phyloP scores from a whole-genome alignment of 23 red algal genomes.

The Pyropia haitanensis region DNA sequence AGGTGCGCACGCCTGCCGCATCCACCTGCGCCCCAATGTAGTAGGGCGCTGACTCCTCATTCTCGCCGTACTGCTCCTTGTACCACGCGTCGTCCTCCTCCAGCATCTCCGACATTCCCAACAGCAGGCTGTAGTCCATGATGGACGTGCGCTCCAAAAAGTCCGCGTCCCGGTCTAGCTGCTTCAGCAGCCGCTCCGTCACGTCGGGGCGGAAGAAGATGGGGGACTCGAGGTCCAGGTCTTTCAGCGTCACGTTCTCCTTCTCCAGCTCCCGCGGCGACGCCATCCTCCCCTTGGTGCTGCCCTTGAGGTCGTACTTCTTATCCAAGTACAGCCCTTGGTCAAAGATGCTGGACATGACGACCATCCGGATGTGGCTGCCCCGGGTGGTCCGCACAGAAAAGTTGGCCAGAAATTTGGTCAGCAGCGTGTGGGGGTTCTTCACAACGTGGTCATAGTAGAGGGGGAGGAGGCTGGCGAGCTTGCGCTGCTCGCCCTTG shows the following conservation, averaged over 20 bases:
- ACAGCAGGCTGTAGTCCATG: constrained; percentile 85
- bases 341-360: constrained; percentile 72
- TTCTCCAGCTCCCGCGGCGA: constrained; percentile 22
- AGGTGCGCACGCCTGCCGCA: constrained; percentile 20
- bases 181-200: constrained; percentile 28
- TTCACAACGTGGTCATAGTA: constrained; percentile 54
- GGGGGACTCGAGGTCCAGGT: constrained; percentile 56
- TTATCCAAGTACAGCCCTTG: constrained; percentile 47
- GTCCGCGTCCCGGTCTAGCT: constrained; percentile 60
- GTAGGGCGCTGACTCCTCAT: constrained; percentile 51
- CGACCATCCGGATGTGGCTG: constrained; percentile 80
- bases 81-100: constrained; percentile 30
- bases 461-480: constrained; percentile 46
- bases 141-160: constrained; percentile 51
- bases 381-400: constrained; percentile 48
- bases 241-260: constrained; percentile 68
- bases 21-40: constrained; percentile 43
- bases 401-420: constrained; percentile 82
- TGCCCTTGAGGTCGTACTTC: constrained; percentile 91
- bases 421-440: constrained; percentile 61
- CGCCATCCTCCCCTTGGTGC: constrained; percentile 46
- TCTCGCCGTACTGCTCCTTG: constrained; percentile 27
- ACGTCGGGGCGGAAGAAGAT: constrained; percentile 65
- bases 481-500: constrained; percentile 36
- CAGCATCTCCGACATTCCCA: constrained; percentile 69